Conservation (phyloP, 75 land plant species). For the Picea glauca region DNA sequence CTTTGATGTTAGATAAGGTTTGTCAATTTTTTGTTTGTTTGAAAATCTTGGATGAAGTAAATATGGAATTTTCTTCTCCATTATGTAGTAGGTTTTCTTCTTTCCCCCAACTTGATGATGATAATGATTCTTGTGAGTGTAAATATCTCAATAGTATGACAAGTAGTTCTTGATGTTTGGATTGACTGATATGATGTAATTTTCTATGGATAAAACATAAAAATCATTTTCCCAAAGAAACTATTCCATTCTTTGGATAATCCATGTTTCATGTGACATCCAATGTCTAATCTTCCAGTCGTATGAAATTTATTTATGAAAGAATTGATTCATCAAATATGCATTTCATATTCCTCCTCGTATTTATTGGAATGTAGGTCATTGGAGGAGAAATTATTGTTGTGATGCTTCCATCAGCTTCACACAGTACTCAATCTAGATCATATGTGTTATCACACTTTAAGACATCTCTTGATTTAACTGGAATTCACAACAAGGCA, state of each 20-base stretch:
- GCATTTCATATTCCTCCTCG: background rate
- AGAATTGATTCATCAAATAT: background rate
- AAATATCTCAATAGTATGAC: background rate
- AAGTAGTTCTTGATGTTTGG: background rate
- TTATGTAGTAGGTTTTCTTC: too few relatives aligned
- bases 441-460: constrained; percentile 78
- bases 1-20: background rate
- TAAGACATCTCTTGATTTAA: constrained; percentile 36
- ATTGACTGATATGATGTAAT: background rate
- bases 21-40: background rate
- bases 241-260: too few relatives aligned
- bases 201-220: background rate
- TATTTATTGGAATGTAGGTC: background rate
- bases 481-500: constrained; percentile 58
- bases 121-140: too few relatives aligned
- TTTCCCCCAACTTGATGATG: background rate
- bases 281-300: too few relatives aligned
- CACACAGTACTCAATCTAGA: too few relatives aligned
- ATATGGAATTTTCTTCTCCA: background rate
- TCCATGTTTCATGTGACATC: too few relatives aligned
- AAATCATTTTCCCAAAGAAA: background rate
- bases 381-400: too few relatives aligned
- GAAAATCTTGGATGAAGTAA: background rate
- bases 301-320: background rate
- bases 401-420: too few relatives aligned